phyloP scores from a whole-genome alignment of 257 asterid species.

The Ligustrum vulgare region DNA sequence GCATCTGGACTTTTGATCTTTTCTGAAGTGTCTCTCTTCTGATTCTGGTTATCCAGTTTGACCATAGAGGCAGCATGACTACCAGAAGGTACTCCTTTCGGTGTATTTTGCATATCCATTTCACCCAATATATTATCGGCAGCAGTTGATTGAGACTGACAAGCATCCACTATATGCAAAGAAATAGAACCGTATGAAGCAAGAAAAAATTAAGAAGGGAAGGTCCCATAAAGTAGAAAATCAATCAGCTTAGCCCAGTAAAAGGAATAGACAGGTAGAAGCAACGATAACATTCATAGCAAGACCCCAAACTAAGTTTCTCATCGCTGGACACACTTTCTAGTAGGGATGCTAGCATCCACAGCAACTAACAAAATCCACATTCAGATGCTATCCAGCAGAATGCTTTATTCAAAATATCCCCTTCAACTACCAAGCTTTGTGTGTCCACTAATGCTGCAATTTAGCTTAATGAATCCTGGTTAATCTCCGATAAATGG shows the following conservation, averaged over 20 bases:
- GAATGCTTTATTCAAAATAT: not conserved
- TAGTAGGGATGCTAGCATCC: not conserved
- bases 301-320: not conserved
- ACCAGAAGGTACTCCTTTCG: conserved; percentile 29
- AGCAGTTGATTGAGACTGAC: conserved; percentile 35
- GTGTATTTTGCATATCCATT: conserved; percentile 22
- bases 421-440: not conserved
- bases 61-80: conserved; percentile 20
- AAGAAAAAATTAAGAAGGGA: not conserved
- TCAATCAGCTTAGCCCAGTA: conserved; percentile 1
- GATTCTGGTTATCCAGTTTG: conserved; percentile 34
- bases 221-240: conserved; percentile 12
- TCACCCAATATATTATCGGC: conserved; percentile 25
- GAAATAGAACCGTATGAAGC: conserved; percentile 8
- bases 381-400: not conserved
- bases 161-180: conserved; percentile 38
- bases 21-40: conserved; percentile 32
- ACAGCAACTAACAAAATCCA: not conserved
- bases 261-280: not conserved
- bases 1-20: conserved; percentile 28
- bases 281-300: not conserved
- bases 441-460: not conserved
- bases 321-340: not conserved
- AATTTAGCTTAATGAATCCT: not conserved
- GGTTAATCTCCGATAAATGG: not conserved